Base-by-base conservation (phyloP, 129 eudicot species). In the Solidago caesia region DNA sequence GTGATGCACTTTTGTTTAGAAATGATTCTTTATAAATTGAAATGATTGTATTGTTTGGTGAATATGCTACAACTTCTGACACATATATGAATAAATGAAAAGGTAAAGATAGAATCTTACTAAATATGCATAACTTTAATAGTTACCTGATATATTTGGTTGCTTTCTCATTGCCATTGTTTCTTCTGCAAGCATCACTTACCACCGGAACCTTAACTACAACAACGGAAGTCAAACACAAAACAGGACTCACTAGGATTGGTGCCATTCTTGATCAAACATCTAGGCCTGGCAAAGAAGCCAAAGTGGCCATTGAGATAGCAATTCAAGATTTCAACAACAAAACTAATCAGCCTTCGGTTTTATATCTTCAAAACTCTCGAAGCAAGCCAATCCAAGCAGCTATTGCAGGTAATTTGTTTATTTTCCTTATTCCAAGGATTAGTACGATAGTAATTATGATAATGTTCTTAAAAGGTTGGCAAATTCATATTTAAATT, bases 261-360 rank as follows among this genome's bases (percentile, higher is more conserved):
- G 87, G 87, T 52, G 87, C 68, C 53, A 77, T 82, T 69, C 63
- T 80, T 44, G 89, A 84, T 48, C 67, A 77, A 29, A 53, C 21
- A n/a, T 67, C 80, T 46, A 81, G 89, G 16, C 82, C 58, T n/a
- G 89, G 89, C 33, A 82, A 79, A 72, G 92, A 87, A 49, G 64
- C 77, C 5, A 80, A 76, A 74, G 80, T 84, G 39, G 82, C 87
- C 39, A 82, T 87, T 60, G 85, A 84, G 15, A 79, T 87, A 77
- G 89, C 87, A 21, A 15, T 70, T 70, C 68, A 84, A 63, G 89
- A 87, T 33, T 73, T 70, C 53, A 66, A 43, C 67, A 63, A 46
- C 12, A 68, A 73, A 4, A 67, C 71, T 6, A 63, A 74, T 67
- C 71, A 29, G 67, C 60, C 61, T 73, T 57, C 63, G 4, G 55